Evolutionary conservation across 106 monocot species (phyloP).

Genomic region (Dendrobium huoshanense): DNA sequence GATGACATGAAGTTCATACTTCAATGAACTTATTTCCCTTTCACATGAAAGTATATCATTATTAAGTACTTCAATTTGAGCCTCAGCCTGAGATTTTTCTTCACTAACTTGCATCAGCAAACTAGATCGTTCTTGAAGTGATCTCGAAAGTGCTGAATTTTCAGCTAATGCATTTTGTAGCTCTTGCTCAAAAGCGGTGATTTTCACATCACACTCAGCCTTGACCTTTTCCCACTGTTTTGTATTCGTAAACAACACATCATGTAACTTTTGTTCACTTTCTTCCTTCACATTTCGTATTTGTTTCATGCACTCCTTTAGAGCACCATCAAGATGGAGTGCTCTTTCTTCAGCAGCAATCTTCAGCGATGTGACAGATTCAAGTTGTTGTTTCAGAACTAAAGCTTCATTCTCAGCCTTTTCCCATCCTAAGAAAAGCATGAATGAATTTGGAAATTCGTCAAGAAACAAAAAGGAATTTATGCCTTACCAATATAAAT

Average conservation of each 20-base stretch:
- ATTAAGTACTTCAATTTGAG: conserved; percentile 72
- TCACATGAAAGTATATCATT: conserved; percentile 46
- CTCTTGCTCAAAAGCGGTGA: conserved; percentile 53
- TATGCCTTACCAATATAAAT: not conserved
- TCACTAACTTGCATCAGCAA: conserved; percentile 56
- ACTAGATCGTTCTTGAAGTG: conserved; percentile 59
- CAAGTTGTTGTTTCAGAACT: conserved; percentile 67
- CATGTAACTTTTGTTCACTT: conserved; percentile 70
- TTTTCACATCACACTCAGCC: conserved; percentile 56
- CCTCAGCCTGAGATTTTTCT: conserved; percentile 74
- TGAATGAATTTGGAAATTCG: not conserved
- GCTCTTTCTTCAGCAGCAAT: conserved; percentile 64
- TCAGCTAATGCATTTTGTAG: conserved; percentile 51
- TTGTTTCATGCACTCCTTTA: conserved; percentile 87
- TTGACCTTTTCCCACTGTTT: conserved; percentile 75
- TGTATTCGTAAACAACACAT: conserved; percentile 64
- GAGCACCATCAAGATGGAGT: conserved; percentile 60
- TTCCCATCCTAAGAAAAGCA: conserved; percentile 69
- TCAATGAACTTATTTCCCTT: conserved; percentile 66
- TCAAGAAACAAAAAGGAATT: not conserved
- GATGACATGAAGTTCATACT: conserved; percentile 71
- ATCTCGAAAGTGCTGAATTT: conserved; percentile 48
- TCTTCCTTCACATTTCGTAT: conserved; percentile 81
- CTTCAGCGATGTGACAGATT: conserved; percentile 59
- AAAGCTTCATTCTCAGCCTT: conserved; percentile 78